A percentile compares a stretch with the other conserved stretches of the same genome.
phyloP scores from a whole-genome alignment of 2,329 filamentous ascomycete species.

The Diatrype stigma region DNA sequence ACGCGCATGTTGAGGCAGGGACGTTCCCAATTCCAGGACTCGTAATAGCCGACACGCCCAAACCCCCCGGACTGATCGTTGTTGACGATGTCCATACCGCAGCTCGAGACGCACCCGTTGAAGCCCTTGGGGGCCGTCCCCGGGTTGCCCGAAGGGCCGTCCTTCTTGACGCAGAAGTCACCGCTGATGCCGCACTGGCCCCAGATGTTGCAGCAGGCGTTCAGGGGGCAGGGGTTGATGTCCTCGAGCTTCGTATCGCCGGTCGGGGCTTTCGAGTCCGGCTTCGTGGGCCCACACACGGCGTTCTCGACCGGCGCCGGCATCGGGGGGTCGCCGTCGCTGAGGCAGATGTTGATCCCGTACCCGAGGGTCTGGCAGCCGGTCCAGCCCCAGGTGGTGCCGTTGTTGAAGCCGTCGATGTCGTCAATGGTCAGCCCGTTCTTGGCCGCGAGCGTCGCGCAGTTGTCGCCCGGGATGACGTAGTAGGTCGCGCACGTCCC shows the following conservation, averaged over 20 bases:
- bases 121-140: slow-evolving; percentile 2
- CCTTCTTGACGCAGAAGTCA: slow-evolving; percentile 25
- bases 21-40: slow-evolving; percentile 2
- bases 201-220: slow-evolving; percentile 7
- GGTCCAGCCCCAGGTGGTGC: slow-evolving; percentile 18
- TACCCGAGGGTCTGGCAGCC: slow-evolving; percentile 9
- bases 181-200: slow-evolving; percentile 28
- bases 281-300: slow-evolving; percentile 12
- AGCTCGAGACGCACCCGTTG: slow-evolving; percentile 7
- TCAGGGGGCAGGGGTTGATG: slow-evolving; percentile 8
- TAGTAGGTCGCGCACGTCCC: slow-evolving; percentile 32
- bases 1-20: not conserved
- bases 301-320: slow-evolving; percentile 14
- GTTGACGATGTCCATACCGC: slow-evolving; percentile 6
- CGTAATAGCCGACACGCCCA: slow-evolving; percentile 2
- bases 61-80: not conserved
- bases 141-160: slow-evolving; percentile 11
- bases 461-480: slow-evolving; percentile 29
- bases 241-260: slow-evolving; percentile 1
- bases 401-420: slow-evolving; percentile 17
- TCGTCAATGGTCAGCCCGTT: slow-evolving; percentile 12
- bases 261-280: slow-evolving; percentile 2
- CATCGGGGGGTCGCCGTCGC: slow-evolving; percentile 15
- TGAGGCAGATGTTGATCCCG: slow-evolving; percentile 19
- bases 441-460: slow-evolving; percentile 23